Evolutionary conservation across 140 eudicot genomes (phyloP), one percentile per base, ranked within the genome.

Genomic region (Erigeron philadelphicus): DNA sequence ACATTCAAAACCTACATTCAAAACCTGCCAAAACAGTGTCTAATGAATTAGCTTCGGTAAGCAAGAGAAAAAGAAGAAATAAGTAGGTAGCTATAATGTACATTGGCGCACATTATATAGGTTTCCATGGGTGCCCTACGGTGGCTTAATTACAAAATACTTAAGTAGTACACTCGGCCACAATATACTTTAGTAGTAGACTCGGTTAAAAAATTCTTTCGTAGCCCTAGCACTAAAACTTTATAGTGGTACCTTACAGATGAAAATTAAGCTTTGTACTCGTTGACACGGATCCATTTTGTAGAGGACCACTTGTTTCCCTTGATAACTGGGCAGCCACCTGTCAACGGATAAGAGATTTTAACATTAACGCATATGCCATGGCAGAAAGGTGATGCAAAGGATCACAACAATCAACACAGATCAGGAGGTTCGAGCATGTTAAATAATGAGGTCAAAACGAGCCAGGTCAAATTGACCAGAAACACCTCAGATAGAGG

Each of bases 241-340:
- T 23, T 56, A 45, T 74, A 61, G 35, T 31, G 8, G 38, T 72
- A 80, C 84, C 86, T 81, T 72, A 55, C 3, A 70, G 67, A 71
- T 65, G 41, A 69, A 57, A 48, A 55, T 71, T 71, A 82, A 60
- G 65, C 71, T 61, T 78, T 72, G 70, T 86, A 92, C 76, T 92
- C 95, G 50, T 84, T 73, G 21, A 82, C 90, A 60, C 85, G 98
- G 71, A 88, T 84, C 98, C 98, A 92, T 78, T 92, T 88, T 46
- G 95, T 88, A 16, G 96, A 78, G 0, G 96, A 86, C 98, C 98
- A 92, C 72, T 92, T 92, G 74, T 92, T 81, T 75, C 98, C 98
- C 66, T 81, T 86, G 67, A 92, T 92, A 60, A 92, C 93, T 47
- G 95, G 88, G 75, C 96, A 92, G 12, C 95, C 98, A 72, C 95